Conservation (phyloP, 257 asterid genomes). For the Schizonepeta tenuifolia region DNA sequence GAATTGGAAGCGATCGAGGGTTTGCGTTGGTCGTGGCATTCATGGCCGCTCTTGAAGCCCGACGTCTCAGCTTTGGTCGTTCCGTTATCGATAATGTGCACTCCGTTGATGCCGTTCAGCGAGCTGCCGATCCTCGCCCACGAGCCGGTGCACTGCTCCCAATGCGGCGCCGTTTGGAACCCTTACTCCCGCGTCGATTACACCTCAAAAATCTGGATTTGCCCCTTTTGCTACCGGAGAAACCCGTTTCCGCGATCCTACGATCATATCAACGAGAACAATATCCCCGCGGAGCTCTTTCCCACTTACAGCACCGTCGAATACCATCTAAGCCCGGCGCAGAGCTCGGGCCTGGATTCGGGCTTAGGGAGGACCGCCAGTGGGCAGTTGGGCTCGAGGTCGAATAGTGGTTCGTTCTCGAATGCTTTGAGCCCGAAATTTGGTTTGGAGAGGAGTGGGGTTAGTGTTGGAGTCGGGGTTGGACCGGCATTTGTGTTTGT, state of each 20-base stretch:
- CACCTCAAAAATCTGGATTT: slow-evolving; percentile 64
- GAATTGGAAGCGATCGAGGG: slow-evolving; percentile 97
- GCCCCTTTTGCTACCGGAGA: slow-evolving; percentile 76
- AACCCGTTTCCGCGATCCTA: slow-evolving; percentile 74
- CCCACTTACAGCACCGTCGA: slow-evolving; percentile 96
- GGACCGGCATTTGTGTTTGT: slow-evolving; percentile 86
- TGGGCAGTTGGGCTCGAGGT: slow-evolving; percentile 44
- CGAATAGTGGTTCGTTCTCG: slow-evolving; percentile 54
- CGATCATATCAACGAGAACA: slow-evolving; percentile 67
- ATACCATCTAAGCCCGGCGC: slow-evolving; percentile 57
- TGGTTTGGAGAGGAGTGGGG: slow-evolving; percentile 50
- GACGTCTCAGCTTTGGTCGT: slow-evolving; percentile 65
- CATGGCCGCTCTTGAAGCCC: slow-evolving; percentile 84
- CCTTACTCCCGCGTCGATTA: slow-evolving; percentile 94
- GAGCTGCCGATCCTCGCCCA: slow-evolving; percentile 85
- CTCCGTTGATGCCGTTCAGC: slow-evolving; percentile 66
- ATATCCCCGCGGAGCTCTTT: slow-evolving; percentile 92
- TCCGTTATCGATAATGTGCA: slow-evolving; percentile 87
- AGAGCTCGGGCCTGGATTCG: slow-evolving; percentile 36
- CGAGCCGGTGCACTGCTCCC: slow-evolving; percentile 74
- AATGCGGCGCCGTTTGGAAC: slow-evolving; percentile 75
- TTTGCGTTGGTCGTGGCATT: slow-evolving; percentile 96
- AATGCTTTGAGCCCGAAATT: slow-evolving; percentile 44
- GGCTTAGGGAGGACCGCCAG: slow-evolving; percentile 43
- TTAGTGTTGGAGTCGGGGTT: slow-evolving; percentile 30